Evolutionary conservation across 441 rosid genomes (phyloP), one percentile per base, ranked within the genome.

Genomic region (Eutrema salsugineum): DNA sequence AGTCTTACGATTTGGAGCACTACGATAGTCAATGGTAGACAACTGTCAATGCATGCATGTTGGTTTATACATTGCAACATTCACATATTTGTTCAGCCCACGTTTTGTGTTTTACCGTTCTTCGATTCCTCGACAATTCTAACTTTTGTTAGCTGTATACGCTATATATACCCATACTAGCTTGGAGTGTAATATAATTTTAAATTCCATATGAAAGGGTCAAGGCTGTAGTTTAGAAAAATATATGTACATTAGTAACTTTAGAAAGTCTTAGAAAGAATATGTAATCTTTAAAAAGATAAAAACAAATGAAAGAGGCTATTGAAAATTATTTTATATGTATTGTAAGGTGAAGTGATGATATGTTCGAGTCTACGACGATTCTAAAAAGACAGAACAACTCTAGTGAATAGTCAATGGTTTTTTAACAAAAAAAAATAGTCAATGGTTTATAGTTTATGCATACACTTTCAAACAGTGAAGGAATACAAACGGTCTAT

Each of bases 41-140:
- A 73, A 49, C 72, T 66, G 66, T 66, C 51, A 49, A 28, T 72
- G 72, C 77, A 73, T 73, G 77, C 72, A 73, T 57, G 49, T 73
- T 72, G 65, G 28, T 10, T 33, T 66, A 36, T 38, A 58, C 53
- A 57, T 56, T 38, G 35, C 17, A 63, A 47, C 27, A 27, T 27
- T 11, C 27, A 27, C 59, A 65, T 16, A 48, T 47, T 38, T 65
- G 60, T 65, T 65, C 77, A 57, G 39, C 32, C 56, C 77, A 58
- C 71, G 77, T 50, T 73, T 65, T 47, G 44, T 57, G 51, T 48
- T 36, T 28, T 19, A 63, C 56, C 24, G 27, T 70, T 72, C 63
- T 71, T 51, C 11, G 47, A 35, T 63, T 53, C 70, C 39, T 53
- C 15, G 28, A 22, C 56, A 71, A 42, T 1, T 62, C 11, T 30